Base-by-base conservation (phyloP, 805 yeast species). In the Sugiyamaella marilandica region DNA sequence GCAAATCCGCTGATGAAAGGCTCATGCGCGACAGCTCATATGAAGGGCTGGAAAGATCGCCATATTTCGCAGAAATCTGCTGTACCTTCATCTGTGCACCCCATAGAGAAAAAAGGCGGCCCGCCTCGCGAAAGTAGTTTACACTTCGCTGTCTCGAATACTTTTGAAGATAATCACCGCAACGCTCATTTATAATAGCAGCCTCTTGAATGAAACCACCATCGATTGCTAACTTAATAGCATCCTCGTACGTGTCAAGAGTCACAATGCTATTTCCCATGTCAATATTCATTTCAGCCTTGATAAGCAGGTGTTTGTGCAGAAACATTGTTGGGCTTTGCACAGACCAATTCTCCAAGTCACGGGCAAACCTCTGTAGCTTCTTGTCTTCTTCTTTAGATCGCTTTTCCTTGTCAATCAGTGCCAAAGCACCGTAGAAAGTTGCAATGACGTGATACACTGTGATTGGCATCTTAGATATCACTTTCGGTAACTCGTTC, bases 211-310 rank as follows among this genome's bases (percentile, higher is more conserved):
- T 62, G 16, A 66, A 59, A 10, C 67, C 65, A 35, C 61, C 53
- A n/a, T 56, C 55, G 5, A 63, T 60, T 1, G 78, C 74, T 2
- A 54, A 48, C n/a, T 70, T 73, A n/a, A 77, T 67, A 0, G 81
- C 75, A 21, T 67, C 72, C 49, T 76, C 79, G 58, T 73, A 79
- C 14, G 64, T 55, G 53, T 78, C 82, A 8, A 79, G 59, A 2
- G 72, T 65, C 19, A 67, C 72, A 18, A 79, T 58, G 16, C 70
- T 69, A 4, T 73, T 59, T 2, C 53, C 54, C 3, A 59, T 58
- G 2, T 62, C 59, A 8, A 63, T 53, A 24, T 51, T 59, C 49
- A 63, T 13, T 49, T 72, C 64, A 1, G 79, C 79, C 35, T 66
- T 61, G 14, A 76, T 55, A 5, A 71, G 53, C 37, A 68, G 50